These are phyloP conservation scores for Prorocentrum cordatum DNA, from an alignment of 169 alveolate genomes.

Conservation along the genomic window DNA sequence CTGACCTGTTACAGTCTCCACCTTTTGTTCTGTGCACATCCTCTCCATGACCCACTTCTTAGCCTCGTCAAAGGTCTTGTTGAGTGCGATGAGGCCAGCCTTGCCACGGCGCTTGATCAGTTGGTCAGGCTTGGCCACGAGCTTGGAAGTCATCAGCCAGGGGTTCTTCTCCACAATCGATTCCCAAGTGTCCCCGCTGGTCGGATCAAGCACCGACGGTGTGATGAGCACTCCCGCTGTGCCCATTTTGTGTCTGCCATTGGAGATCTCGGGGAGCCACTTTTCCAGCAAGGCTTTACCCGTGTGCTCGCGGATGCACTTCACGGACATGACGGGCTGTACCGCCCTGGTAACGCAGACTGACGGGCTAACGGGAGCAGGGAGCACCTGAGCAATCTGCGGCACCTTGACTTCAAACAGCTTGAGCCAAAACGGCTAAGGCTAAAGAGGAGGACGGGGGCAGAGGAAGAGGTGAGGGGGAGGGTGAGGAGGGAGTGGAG, in stretches of 20 bases:
- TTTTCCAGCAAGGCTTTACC: slow-evolving; percentile 61
- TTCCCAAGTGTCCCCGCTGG: slow-evolving; percentile 43
- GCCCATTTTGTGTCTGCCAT: background rate
- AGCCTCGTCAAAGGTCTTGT: slow-evolving; percentile 43
- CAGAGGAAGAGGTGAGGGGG: no score
- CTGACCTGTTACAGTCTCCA: slow-evolving; percentile 69
- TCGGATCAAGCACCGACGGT: slow-evolving; percentile 6
- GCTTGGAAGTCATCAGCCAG: slow-evolving; percentile 29
- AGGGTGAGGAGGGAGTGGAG: no score
- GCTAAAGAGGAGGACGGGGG: no score
- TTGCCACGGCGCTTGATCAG: slow-evolving; percentile 67
- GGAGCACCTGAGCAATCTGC: no score
- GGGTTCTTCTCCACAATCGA: slow-evolving; percentile 51
- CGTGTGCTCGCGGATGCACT: slow-evolving; percentile 45
- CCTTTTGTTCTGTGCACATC: no score
- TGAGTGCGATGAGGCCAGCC: slow-evolving; percentile 56
- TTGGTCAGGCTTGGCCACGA: slow-evolving; percentile 67
- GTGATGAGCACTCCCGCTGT: background rate
- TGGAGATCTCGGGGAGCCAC: slow-evolving; percentile 51
- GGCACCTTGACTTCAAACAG: no score
- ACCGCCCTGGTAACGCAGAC: no score
- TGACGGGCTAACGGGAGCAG: no score
- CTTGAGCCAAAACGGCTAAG: no score
- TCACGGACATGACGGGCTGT: slow-evolving; percentile 64
- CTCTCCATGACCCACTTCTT: slow-evolving; percentile 61